A percentile compares a stretch with the other conserved stretches of the same genome.
These are phyloP conservation scores for Ganoderma meredithae DNA, from an alignment of 1,284 basidiomycete genomes.

Conservation along the genomic window DNA sequence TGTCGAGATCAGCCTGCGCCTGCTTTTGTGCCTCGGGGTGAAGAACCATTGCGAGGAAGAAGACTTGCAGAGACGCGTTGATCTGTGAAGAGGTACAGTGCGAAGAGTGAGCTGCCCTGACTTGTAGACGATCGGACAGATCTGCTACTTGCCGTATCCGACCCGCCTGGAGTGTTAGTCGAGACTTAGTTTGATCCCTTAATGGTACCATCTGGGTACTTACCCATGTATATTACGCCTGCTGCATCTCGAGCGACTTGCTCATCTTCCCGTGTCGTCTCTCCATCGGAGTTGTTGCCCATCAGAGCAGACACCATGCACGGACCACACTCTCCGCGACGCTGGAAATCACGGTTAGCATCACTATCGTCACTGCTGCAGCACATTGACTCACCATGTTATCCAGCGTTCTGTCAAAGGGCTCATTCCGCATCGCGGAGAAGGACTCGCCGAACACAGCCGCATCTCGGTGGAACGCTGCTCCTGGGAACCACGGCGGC, in stretches of 20 bases:
- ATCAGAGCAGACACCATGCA: background rate
- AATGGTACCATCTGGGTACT: background rate
- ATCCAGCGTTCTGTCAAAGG: background rate
- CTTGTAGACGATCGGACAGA: background rate
- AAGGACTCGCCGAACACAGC: background rate
- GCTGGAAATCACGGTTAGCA: background rate
- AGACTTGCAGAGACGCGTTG: constrained; percentile 37
- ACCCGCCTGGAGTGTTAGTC: background rate
- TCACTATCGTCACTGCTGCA: too few relatives aligned
- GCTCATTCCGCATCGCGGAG: background rate
- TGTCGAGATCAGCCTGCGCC: constrained; percentile 43
- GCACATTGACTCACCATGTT: background rate
- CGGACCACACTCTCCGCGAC: background rate
- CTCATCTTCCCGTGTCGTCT: background rate
- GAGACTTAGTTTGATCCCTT: background rate
- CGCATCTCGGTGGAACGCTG: background rate
- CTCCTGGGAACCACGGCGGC: background rate
- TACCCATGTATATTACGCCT: constrained; percentile 5
- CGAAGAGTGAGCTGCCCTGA: background rate
- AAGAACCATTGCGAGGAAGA: constrained; percentile 45
- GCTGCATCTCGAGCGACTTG: background rate
- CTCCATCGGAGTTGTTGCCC: background rate
- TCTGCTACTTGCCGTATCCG: background rate
- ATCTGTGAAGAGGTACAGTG: constrained; percentile 6
- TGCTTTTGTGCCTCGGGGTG: constrained; percentile 42